Evolutionary conservation across 805 yeast genomes (phyloP), one percentile per base, ranked within the genome.

Genomic region (Wickerhamomyces chambardii): DNA sequence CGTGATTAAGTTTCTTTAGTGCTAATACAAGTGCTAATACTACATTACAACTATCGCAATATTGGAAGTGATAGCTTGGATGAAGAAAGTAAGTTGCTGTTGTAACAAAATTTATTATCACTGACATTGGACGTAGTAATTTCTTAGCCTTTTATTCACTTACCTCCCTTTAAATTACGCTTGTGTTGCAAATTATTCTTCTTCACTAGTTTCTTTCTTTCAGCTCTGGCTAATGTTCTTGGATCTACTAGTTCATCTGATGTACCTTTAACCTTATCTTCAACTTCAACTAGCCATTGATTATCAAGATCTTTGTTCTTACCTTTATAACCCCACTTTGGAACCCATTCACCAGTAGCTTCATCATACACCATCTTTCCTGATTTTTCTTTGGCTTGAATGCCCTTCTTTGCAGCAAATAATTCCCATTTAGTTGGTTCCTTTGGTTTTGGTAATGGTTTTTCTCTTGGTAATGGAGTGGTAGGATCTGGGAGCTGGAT

Each of bases 271-370:
- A 69, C 78, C 47, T 78, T 71, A 35, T 84, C 94, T 40, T 85
- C 84, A 41, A 90, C 84, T 63, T 92, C 99, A 38, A 90, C 97
- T 53, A 86, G 69, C 98, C 98, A 92, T 61, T 92, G 97, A 51
- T 71, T 64, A 51, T 90, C 97, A 47, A 78, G 53, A 36, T 77
- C 75, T 64, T 92, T 90, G 62, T 92, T 92, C 61, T 77, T 76
- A 53, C 97, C 97, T 45, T 83, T 80, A 66, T 82, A 90, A 41
- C 99, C 99, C 98, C 98, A 92, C 61, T 87, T 90, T 50, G 95
- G 90, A 41, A 82, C 95, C 98, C 98, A 92, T 61, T 87, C 89
- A 34, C 90, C 89, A 22, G 74, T 63, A 24, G 73, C 92, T 59
- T 92, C 97, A 59, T 92, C 95, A 50, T 65, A 92, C 1, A 84